These are phyloP conservation scores for Trypanosoma brucei DNA, from an alignment of 208 protist genomes.

Conservation along the genomic window DNA sequence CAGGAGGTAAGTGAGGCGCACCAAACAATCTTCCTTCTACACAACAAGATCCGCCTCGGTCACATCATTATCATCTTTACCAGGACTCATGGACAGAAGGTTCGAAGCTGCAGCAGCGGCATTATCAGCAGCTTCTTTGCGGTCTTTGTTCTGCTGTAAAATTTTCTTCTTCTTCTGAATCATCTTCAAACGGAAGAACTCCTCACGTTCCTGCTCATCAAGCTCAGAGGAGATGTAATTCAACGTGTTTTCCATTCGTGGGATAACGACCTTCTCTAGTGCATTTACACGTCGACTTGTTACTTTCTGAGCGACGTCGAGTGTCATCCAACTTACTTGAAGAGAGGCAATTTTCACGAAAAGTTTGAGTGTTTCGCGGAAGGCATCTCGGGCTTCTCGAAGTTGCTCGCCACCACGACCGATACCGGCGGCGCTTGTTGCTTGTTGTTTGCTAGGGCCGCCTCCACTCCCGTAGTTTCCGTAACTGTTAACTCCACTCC, in stretches of 20 bases:
- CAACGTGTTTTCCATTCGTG: conserved; percentile 96
- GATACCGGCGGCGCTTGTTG: conserved; percentile 86
- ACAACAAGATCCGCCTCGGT: conserved; percentile 2
- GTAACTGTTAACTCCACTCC: conserved; percentile 2
- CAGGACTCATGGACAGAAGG: neutral
- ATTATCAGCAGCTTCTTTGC: conserved; percentile 26
- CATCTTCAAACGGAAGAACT: conserved; percentile 99
- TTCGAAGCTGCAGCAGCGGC: neutral
- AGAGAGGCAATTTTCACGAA: conserved; percentile 96
- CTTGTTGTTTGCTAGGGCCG: neutral
- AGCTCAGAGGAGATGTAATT: conserved; percentile 98
- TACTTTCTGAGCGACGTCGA: conserved; percentile 98
- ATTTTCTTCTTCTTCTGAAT: conserved; percentile 96
- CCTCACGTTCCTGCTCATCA: conserved; percentile 98
- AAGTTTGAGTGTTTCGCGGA: conserved; percentile 87
- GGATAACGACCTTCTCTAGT: conserved; percentile 99
- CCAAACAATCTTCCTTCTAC: neutral
- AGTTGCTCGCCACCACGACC: conserved; percentile 97
- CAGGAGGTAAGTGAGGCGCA: neutral
- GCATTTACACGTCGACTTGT: conserved; percentile 99
- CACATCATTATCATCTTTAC: neutral
- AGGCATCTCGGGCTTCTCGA: conserved; percentile 80
- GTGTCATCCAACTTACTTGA: conserved; percentile 95
- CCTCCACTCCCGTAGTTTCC: neutral
- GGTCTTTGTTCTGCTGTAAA: conserved; percentile 32